Percentiles rank a stretch among this genome's conserved stretches.
These are phyloP conservation scores for Solanum dulcamara DNA, from an alignment of 257 asterid genomes.

Conservation along the genomic window DNA sequence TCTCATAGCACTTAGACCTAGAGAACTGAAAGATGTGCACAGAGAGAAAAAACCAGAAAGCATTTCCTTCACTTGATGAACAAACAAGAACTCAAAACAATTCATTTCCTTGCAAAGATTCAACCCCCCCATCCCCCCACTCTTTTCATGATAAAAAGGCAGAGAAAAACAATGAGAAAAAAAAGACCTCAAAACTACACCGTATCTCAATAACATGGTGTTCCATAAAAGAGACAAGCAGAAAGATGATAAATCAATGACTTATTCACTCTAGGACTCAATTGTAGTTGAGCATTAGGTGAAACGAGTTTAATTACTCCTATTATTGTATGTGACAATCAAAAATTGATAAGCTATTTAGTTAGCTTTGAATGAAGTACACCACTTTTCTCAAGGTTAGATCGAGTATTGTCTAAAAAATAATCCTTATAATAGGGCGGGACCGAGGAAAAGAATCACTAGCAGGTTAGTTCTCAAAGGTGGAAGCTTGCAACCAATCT, in stretches of 20 bases:
- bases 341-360: not conserved
- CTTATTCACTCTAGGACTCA: not conserved
- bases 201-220: not conserved
- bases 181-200: too few species aligned
- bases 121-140: not conserved
- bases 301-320: not conserved
- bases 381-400: not conserved
- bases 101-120: not conserved
- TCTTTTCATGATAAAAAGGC: not conserved
- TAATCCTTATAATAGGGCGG: not conserved
- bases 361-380: not conserved
- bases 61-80: not conserved
- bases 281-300: not conserved
- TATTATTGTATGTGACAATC: not conserved
- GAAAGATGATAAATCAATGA: not conserved
- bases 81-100: not conserved
- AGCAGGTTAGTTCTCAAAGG: not conserved
- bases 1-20: conserved; percentile 79
- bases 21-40: conserved; percentile 32
- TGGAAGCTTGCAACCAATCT: not conserved
- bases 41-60: too few species aligned
- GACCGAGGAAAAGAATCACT: not conserved
- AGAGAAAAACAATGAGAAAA: not conserved
- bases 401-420: not conserved
- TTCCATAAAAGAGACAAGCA: not conserved